Evolutionary conservation across 495 filamentous ascomycete genomes (phyloP).

Genomic region (Penicillium cinerascens): DNA sequence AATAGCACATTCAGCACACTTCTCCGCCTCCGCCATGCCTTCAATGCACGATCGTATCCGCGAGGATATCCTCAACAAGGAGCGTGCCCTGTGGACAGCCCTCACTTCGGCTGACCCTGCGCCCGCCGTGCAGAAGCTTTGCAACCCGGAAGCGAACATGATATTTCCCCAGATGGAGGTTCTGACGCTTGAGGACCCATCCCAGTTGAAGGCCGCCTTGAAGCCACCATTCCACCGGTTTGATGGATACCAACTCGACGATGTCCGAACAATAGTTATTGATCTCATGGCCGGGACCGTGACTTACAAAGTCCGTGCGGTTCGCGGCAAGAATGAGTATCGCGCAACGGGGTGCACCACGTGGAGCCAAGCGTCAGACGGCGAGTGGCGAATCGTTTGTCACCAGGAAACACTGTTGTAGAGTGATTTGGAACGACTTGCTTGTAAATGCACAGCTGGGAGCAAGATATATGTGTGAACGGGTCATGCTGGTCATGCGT

Average conservation of each 20-base stretch:
- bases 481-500: slow-evolving; percentile 12
- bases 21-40: slow-evolving; percentile 27
- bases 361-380: slow-evolving; percentile 45
- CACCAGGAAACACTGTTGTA: slow-evolving; percentile 41
- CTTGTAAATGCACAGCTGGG: background rate
- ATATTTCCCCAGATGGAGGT: slow-evolving; percentile 40
- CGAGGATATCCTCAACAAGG: slow-evolving; percentile 38
- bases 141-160: slow-evolving; percentile 33
- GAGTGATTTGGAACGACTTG: background rate
- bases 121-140: slow-evolving; percentile 37
- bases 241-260: slow-evolving; percentile 36
- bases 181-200: slow-evolving; percentile 31
- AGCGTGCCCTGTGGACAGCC: slow-evolving; percentile 42
- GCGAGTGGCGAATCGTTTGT: slow-evolving; percentile 39
- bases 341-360: slow-evolving; percentile 36
- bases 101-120: slow-evolving; percentile 43
- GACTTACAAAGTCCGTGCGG: slow-evolving; percentile 36
- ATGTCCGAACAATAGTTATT: slow-evolving; percentile 41
- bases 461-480: background rate
- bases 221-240: slow-evolving; percentile 43
- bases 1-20: background rate
- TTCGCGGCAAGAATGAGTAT: slow-evolving; percentile 25
- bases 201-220: slow-evolving; percentile 24
- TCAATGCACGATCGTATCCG: slow-evolving; percentile 45
- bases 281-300: slow-evolving; percentile 44